Evolutionary conservation across 2,329 filamentous ascomycete species (phyloP), one percentile per base, ranked within the genome.

Genomic region (Dryadomyces sulphureus): DNA sequence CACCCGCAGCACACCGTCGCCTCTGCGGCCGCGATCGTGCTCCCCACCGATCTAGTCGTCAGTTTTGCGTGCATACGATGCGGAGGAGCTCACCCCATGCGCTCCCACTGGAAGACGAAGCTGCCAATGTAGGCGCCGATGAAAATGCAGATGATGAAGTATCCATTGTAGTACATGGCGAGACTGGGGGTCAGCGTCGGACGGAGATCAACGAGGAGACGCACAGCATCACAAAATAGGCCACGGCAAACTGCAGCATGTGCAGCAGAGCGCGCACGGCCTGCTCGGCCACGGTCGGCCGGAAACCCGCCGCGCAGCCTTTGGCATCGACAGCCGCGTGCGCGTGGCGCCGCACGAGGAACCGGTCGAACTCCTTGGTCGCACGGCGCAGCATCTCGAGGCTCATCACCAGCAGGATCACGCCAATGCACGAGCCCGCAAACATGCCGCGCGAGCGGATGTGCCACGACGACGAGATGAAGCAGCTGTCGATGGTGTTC

Each of bases 71-170:
- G n/a, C n/a, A n/a, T n/a, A n/a, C n/a, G n/a, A n/a, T n/a, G n/a
- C n/a, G n/a, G n/a, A n/a, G n/a, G n/a, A n/a, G n/a, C n/a, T n/a
- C n/a, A 46, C 43, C 19, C 43, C 46, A 8, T 75, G 54, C 0
- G 59, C 58, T 84, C 81, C 81, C 83, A 89, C 25, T 78, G 74
- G 58, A 86, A 90, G 49, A 84, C 57, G 52, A 88, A 85, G 12
- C 73, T 69, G 16, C 85, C 86, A 5, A 89, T 47, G 52, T 77
- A 86, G 0, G 81, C 77, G 1, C 86, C 86, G 46, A 90, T 73
- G 51, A 90, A 75, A 59, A 92, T 86, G 54, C 78, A 85, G 49
- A 90, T 80, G 59, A 92, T 84, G 51, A 92, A 72, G 61, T 86
- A 92, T 9, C 79, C 76, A 54, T 77, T 77, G 62, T 72, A 78